Conservation (phyloP, 495 filamentous ascomycete species). For the Elaphomyces granulatus region DNA sequence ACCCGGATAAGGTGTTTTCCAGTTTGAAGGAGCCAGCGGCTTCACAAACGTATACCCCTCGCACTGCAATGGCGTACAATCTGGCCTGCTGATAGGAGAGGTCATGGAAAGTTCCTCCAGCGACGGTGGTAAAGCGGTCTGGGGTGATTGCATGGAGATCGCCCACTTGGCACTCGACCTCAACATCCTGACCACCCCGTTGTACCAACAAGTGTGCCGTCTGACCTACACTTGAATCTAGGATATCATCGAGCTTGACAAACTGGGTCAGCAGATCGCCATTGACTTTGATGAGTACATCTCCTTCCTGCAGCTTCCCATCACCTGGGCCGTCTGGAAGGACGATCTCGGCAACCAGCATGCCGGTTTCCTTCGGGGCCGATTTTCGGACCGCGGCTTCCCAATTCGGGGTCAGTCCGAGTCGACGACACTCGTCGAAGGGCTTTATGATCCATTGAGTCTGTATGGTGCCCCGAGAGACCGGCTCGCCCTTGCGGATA, state of each 20-base stretch:
- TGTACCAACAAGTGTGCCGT: constrained; percentile 65
- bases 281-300: constrained; percentile 92
- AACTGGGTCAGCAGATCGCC: constrained; percentile 90
- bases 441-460: constrained; percentile 94
- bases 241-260: constrained; percentile 78
- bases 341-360: constrained; percentile 93
- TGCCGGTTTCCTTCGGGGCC: constrained; percentile 87
- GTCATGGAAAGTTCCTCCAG: constrained; percentile 86
- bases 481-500: constrained; percentile 56
- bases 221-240: constrained; percentile 74
- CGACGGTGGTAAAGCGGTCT: constrained; percentile 86
- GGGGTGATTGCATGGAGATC: constrained; percentile 92
- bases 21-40: constrained; percentile 90
- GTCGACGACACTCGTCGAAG: constrained; percentile 89
- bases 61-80: constrained; percentile 78
- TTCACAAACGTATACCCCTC: constrained; percentile 91
- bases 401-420: constrained; percentile 75
- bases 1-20: constrained; percentile 78
- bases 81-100: constrained; percentile 94
- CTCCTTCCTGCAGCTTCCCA: constrained; percentile 76
- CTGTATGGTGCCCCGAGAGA: constrained; percentile 90
- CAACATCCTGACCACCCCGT: constrained; percentile 73
- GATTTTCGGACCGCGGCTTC: constrained; percentile 65
- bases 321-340: constrained; percentile 82
- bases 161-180: constrained; percentile 74